Evolutionary conservation across 2,329 filamentous ascomycete genomes (phyloP), one percentile per base, ranked within the genome.

Genomic region (Didymellaceae sp.): DNA sequence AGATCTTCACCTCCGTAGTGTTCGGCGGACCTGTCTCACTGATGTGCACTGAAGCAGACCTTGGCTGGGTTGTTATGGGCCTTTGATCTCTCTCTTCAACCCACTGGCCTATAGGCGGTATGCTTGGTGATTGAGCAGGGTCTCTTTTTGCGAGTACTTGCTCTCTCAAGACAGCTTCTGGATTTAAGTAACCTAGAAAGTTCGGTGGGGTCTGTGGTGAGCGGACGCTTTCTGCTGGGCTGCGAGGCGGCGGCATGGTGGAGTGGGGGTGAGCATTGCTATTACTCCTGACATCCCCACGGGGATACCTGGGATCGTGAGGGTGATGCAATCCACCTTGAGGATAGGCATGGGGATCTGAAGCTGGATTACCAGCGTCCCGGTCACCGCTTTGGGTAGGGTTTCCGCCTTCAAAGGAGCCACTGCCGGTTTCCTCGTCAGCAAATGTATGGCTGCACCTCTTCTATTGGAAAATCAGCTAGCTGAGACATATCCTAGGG

Each of bases 171-270:
- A 76, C 74, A n/a, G 77, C 72, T 54, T 78, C 77, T 4, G 78
- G 78, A 30, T 75, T 76, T 45, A 79, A 61, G 49, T 79, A 78
- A 43, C 77, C 75, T 33, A 78, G 59, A 52, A 79, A 78, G 41
- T 75, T 74, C 14, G 73, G 68, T 13, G 73, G 70, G 24, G 68
- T 74, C 38, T 65, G 60, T 20, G 64, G 53, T 13, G 62, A 61
- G 34, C 59, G 60, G n/a, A 65, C 64, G 21, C 68, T 67, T 25
- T 58, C 57, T 21, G 57, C 59, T 40, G 70, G 66, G 41, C 65
- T 71, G 41, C 64, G 67, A 26, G 68, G 61, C 60, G 68, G 66
- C 45, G 64, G 57, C 66, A 71, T 70, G 54, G 49, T 62, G 46
- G 65, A 59, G 43, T 62, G 58, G 32, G 61, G 50, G 44, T 45